Conservation (phyloP, 768 basidiomycete genomes). For the Tulasnella calospora region DNA sequence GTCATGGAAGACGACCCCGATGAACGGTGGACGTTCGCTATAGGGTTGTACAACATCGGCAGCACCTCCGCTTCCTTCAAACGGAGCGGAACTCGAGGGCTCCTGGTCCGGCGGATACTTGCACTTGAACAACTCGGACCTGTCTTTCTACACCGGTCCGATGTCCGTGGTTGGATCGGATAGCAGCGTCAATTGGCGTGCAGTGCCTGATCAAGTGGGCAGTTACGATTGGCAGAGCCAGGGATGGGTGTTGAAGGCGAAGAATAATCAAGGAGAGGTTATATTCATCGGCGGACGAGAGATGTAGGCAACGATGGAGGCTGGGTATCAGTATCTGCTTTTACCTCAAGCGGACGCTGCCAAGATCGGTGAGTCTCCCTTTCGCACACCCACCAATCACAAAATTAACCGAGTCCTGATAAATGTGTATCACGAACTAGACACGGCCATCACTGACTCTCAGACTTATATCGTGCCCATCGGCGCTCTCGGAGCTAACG, state of each 20-base stretch:
- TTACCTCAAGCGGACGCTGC: neutral
- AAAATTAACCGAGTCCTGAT: too few species aligned
- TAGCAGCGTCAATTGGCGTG: neutral
- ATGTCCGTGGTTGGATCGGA: neutral
- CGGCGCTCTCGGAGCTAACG: neutral
- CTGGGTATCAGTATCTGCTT: neutral
- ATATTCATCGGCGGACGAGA: neutral
- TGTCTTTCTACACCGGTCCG: neutral
- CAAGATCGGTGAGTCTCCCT: neutral
- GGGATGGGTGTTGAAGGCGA: neutral
- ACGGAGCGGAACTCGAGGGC: neutral
- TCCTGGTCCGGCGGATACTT: neutral
- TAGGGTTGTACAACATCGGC: neutral
- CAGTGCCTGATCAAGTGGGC: neutral
- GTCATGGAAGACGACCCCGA: neutral
- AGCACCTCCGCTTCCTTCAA: neutral
- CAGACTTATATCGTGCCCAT: neutral
- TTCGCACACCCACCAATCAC: too few species aligned
- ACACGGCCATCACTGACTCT: neutral
- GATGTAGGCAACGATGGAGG: constrained; percentile 7
- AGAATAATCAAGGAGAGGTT: neutral
- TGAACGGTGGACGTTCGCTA: neutral
- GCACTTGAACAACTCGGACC: constrained; percentile 1
- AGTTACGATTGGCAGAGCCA: constrained; percentile 12
- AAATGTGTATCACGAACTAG: too few species aligned